These are phyloP conservation scores for Gillenia trifoliata DNA, from an alignment of 306 rosid species.

Conservation along the genomic window DNA sequence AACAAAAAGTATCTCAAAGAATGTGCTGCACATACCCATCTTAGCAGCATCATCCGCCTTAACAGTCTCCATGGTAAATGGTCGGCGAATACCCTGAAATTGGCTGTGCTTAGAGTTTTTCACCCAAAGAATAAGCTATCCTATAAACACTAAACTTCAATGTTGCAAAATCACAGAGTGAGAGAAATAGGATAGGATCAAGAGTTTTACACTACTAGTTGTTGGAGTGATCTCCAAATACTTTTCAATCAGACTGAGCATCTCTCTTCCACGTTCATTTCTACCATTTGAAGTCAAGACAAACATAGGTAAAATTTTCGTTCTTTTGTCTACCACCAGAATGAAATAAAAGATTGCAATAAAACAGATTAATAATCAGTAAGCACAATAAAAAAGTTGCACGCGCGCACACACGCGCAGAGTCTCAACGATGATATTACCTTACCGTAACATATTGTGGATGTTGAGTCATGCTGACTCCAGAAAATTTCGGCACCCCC, in stretches of 20 bases:
- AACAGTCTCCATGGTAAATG: conserved; percentile 87
- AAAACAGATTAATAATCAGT: not conserved
- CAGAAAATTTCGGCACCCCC: conserved; percentile 96
- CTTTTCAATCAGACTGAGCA: conserved; percentile 69
- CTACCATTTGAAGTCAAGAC: conserved; percentile 39
- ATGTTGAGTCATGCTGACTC: conserved; percentile 90
- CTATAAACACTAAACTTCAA: not conserved
- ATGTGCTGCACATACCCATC: conserved; percentile 47
- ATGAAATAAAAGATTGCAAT: not conserved
- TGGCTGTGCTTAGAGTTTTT: not conserved
- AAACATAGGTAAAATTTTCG: not conserved
- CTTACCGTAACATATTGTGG: conserved; percentile 96
- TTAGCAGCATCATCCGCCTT: conserved; percentile 95
- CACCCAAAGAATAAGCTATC: not conserved
- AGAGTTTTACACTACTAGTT: conserved; percentile 48
- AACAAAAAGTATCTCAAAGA: conserved; percentile 3
- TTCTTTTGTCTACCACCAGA: conserved; percentile 4
- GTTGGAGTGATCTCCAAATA: conserved; percentile 68
- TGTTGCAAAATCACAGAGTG: not conserved
- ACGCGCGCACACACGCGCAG: not conserved
- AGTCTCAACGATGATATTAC: conserved; percentile 30
- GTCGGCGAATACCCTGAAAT: conserved; percentile 73
- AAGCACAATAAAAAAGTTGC: not conserved
- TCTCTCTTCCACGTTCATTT: conserved; percentile 92
- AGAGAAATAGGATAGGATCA: conserved; percentile 18